Evolutionary conservation across 768 basidiomycete species (phyloP), one percentile per base, ranked within the genome.

Genomic region (Mycena olivaceomarginata): DNA sequence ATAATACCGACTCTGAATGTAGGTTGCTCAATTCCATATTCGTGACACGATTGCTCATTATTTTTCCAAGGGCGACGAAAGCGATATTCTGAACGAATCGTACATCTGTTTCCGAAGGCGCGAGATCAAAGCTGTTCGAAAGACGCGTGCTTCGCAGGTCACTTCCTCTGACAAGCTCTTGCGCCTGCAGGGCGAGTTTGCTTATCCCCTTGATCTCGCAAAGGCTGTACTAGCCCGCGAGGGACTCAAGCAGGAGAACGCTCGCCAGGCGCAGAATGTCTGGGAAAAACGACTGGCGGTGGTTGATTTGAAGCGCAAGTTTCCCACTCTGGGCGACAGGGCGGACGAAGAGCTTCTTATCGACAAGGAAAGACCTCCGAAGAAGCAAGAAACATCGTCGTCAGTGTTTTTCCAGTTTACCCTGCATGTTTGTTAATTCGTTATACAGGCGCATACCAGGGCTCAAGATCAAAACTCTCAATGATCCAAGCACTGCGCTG

Each of bases 91-190:
- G 78, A 97, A 96, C 71, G 97, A 98, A 80, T 98, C 98, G 0
- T 99, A 99, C 79, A 96, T 99, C 64, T 99, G 98, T 86, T 99
- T 99, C 91, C 93, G 98, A 56, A 91, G 98, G 72, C 94, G 98
- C 69, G 98, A 99, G 84, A 94, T 95, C 85, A 99, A 99, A 85
- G 93, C 96, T 6, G 92, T 96, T 57, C 93, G 98, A 76, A 99
- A 99, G 87, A 99, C 98, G 15, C 93, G 98, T 13, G 94, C 97
- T 13, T 95, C 95, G 2, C 98, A 99, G 82, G 94, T 94, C 13
- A 94, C 95, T 0, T 97, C 95, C 11, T 79, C 97, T 13, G 98
- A 99, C 82, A 96, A 97, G 80, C 91, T 99, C 78, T 85, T 93
- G 10, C 95, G 97, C 31, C 87, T 99, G 11, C 94, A 96, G 80